phyloP scores from a whole-genome alignment of 2,329 filamentous ascomycete genomes.

The Davidsoniella eucalypti region DNA sequence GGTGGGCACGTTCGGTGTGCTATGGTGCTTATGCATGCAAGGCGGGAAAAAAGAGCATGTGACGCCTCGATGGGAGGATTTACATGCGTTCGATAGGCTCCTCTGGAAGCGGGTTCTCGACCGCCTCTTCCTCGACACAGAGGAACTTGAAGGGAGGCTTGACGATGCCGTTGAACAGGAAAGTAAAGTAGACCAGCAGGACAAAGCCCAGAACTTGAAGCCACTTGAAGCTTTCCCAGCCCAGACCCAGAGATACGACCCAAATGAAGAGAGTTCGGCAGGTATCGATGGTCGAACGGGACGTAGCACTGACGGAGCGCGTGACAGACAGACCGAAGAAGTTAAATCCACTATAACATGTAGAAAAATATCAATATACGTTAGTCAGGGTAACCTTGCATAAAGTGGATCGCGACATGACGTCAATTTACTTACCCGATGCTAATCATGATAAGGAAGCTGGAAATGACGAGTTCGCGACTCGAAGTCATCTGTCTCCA shows the following conservation, averaged over 20 bases:
- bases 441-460: conserved; percentile 86
- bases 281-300: conserved; percentile 90
- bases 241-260: conserved; percentile 80
- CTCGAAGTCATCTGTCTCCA: conserved; percentile 65
- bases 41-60: neutral
- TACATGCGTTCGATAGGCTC: conserved; percentile 61
- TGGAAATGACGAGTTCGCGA: conserved; percentile 55
- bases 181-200: conserved; percentile 87
- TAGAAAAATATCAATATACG: neutral
- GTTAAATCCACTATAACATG: conserved; percentile 64
- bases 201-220: conserved; percentile 81
- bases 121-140: conserved; percentile 29
- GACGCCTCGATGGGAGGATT: neutral
- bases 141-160: conserved; percentile 61
- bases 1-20: no score
- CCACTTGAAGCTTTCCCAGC: conserved; percentile 97
- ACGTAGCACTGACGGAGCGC: conserved; percentile 73
- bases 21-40: neutral
- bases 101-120: conserved; percentile 57
- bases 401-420: neutral
- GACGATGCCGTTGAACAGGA: conserved; percentile 91
- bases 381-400: conserved; percentile 14
- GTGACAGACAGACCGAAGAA: conserved; percentile 96
- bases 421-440: conserved; percentile 52
- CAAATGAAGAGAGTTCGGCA: conserved; percentile 97